Conservation (phyloP, 805 yeast species). For the Maudiozyma saulgeensis region DNA sequence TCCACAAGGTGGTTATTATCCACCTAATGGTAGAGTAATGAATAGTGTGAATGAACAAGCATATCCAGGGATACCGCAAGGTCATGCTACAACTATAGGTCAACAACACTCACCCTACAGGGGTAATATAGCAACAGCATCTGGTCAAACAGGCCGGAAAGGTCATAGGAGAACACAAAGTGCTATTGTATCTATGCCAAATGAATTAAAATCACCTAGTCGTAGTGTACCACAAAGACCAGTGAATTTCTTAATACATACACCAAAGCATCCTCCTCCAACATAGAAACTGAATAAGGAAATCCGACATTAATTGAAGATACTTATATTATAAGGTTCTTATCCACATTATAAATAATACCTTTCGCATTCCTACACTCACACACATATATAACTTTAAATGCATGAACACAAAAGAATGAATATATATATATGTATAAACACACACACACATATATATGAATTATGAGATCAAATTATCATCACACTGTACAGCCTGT, state of each 20-base stretch:
- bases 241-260: conserved; percentile 26
- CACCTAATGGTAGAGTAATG: background rate
- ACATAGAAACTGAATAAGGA: conserved; percentile 2
- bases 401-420: no score
- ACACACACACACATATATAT: no score
- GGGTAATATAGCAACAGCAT: background rate
- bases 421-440: no score
- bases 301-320: no score
- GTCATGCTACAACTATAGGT: background rate
- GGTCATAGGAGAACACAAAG: conserved; percentile 24
- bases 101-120: conserved; percentile 2
- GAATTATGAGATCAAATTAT: no score
- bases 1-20: background rate
- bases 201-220: conserved; percentile 9
- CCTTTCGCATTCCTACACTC: no score
- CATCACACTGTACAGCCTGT: no score
- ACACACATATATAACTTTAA: no score
- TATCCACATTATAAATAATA: no score
- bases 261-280: conserved; percentile 30
- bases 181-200: conserved; percentile 12
- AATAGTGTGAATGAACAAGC: background rate
- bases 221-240: conserved; percentile 13
- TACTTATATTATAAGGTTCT: no score
- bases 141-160: background rate
- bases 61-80: background rate